These are phyloP conservation scores for Fonsecaea multimorphosa DNA, from an alignment of 2,329 filamentous ascomycete species.

Conservation along the genomic window DNA sequence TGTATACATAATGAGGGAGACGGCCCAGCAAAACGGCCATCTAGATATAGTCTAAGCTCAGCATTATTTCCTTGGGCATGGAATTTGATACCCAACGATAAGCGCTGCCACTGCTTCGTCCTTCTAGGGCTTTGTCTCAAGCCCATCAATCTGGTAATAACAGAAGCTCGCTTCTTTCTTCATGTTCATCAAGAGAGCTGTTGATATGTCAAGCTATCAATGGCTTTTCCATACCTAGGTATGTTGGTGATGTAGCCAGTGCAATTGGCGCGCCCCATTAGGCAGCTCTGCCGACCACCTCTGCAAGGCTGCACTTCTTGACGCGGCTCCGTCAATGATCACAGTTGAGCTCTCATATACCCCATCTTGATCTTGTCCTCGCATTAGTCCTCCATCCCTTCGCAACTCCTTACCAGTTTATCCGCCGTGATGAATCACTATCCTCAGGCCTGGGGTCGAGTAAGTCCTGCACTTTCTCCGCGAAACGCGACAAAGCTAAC, in stretches of 20 bases:
- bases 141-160: too few relatives aligned
- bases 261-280: not conserved
- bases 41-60: not conserved
- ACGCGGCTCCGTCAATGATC: slow-evolving; percentile 22
- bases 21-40: not conserved
- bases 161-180: too few relatives aligned
- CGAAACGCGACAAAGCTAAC: slow-evolving; percentile 43
- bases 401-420: not conserved
- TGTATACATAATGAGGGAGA: slow-evolving; percentile 22
- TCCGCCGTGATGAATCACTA: slow-evolving; percentile 65
- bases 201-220: too few relatives aligned
- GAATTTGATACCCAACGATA: not conserved
- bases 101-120: not conserved
- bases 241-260: not conserved
- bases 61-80: not conserved
- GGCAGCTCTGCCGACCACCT: slow-evolving; percentile 16
- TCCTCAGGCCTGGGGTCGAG: slow-evolving; percentile 70
- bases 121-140: not conserved
- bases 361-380: not conserved
- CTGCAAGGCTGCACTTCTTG: slow-evolving; percentile 28
- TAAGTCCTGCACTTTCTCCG: slow-evolving; percentile 48
- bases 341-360: not conserved
- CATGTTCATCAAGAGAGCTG: too few relatives aligned
- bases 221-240: not conserved
- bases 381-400: not conserved